Percentiles rank a stretch among this genome's conserved stretches.
Evolutionary conservation across 2,329 filamentous ascomycete genomes (phyloP).

Genomic region (Cladophialophora bantiana): DNA sequence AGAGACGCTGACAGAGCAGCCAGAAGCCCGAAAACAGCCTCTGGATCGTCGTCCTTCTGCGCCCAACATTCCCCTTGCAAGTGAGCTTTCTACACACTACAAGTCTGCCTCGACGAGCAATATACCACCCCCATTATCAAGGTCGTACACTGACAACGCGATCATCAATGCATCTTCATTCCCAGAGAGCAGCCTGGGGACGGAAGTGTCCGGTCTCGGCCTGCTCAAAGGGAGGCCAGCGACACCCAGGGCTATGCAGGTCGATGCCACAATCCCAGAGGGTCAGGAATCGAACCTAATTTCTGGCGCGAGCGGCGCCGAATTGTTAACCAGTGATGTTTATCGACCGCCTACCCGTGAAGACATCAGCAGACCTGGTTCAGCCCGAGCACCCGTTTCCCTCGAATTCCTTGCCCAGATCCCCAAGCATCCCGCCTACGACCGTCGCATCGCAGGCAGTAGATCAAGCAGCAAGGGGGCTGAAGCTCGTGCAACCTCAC

Average conservation of each 20-base stretch:
- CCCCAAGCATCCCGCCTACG: slow-evolving; percentile 39
- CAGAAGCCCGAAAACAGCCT: slow-evolving; percentile 87
- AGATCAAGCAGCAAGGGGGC: slow-evolving; percentile 50
- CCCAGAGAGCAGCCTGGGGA: slow-evolving; percentile 64
- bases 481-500: slow-evolving; percentile 58
- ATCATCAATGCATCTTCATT: slow-evolving; percentile 47
- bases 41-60: slow-evolving; percentile 80
- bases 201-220: slow-evolving; percentile 18
- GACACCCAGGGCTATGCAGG: slow-evolving; percentile 88
- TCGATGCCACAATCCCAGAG: slow-evolving; percentile 57
- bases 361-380: slow-evolving; percentile 30
- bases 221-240: slow-evolving; percentile 67
- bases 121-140: slow-evolving; percentile 43
- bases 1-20: slow-evolving; percentile 79
- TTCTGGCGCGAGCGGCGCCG: slow-evolving; percentile 60
- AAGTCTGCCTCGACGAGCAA: slow-evolving; percentile 48
- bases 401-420: slow-evolving; percentile 35
- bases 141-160: slow-evolving; percentile 54
- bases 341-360: slow-evolving; percentile 47
- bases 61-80: slow-evolving; percentile 79
- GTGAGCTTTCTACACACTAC: slow-evolving; percentile 52
- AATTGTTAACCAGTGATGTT: slow-evolving; percentile 47
- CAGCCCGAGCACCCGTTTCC: slow-evolving; percentile 28
- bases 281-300: slow-evolving; percentile 58
- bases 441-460: slow-evolving; percentile 44